Evolutionary conservation across 192 early-diverging fungal genomes (phyloP).

Genomic region (Phycomyces blakesleeanus): DNA sequence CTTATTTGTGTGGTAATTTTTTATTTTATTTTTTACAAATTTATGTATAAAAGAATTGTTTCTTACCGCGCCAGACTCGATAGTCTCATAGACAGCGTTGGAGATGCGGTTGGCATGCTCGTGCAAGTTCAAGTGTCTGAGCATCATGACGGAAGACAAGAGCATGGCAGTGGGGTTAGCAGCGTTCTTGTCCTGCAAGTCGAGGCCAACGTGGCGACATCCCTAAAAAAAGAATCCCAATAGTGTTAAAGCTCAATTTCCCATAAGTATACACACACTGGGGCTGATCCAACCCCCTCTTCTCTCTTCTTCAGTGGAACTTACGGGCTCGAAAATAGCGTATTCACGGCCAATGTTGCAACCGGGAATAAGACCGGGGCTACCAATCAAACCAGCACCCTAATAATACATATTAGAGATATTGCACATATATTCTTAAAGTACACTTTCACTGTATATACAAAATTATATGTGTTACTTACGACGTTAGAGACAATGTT

Average conservation of each 20-base stretch:
- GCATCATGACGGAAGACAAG: constrained; percentile 91
- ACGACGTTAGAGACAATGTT: constrained; percentile 96
- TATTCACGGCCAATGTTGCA: constrained; percentile 97
- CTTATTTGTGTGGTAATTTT: too few relatives aligned
- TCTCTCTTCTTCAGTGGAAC: constrained; percentile 7
- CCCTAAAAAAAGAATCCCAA: constrained; percentile 41
- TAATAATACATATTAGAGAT: not conserved
- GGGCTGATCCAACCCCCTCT: too few relatives aligned
- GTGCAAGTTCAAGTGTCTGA: constrained; percentile 89
- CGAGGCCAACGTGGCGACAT: constrained; percentile 97
- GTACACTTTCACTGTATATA: not conserved
- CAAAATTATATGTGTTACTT: constrained; percentile 8
- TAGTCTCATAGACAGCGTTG: constrained; percentile 84
- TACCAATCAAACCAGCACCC: constrained; percentile 94
- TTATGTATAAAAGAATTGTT: too few relatives aligned
- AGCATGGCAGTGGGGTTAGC: constrained; percentile 96
- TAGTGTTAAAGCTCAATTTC: too few relatives aligned
- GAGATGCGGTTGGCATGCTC: constrained; percentile 90
- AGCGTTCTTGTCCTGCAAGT: constrained; percentile 90
- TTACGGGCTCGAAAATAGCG: constrained; percentile 94
- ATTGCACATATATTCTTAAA: not conserved
- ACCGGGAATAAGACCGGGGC: constrained; percentile 93
- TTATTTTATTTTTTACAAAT: too few relatives aligned
- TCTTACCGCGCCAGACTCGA: constrained; percentile 65
- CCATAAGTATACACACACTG: not conserved